Percentiles rank a stretch among this genome's conserved stretches.
phyloP scores from a whole-genome alignment of 192 early-diverging fungal species.

The Mortierella hygrophila region DNA sequence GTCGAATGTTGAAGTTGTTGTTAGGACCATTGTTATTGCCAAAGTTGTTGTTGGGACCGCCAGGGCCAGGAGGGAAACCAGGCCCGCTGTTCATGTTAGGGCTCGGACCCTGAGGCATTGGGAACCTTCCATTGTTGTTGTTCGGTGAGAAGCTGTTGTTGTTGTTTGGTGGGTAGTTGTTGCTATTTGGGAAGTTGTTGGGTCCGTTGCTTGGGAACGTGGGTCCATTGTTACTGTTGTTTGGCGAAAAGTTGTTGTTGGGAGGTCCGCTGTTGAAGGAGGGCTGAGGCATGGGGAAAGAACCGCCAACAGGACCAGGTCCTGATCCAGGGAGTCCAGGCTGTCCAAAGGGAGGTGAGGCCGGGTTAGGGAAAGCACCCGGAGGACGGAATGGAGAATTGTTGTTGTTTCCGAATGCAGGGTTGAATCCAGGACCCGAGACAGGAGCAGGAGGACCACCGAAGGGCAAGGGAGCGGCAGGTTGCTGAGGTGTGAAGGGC shows the following conservation, averaged over 20 bases:
- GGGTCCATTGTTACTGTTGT: constrained; percentile 15
- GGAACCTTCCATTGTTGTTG: constrained; percentile 4
- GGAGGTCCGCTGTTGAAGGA: constrained; percentile 2
- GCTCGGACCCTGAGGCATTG: too few species aligned
- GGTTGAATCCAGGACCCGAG: constrained; percentile 13
- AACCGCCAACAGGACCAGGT: neutral
- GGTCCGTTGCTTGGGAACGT: neutral
- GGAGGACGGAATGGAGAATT: constrained; percentile 27
- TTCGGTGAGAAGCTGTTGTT: constrained; percentile 5
- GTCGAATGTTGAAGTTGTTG: constrained; percentile 14
- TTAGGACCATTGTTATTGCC: constrained; percentile 6
- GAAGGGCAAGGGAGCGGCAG: constrained; percentile 4
- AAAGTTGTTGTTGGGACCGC: constrained; percentile 14
- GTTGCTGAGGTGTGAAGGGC: neutral
- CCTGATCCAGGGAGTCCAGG: constrained; percentile 15
- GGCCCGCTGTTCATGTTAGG: constrained; percentile 23
- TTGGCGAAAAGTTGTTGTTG: constrained; percentile 15
- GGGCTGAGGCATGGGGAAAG: constrained; percentile 29
- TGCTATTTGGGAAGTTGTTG: neutral
- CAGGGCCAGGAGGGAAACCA: constrained; percentile 20
- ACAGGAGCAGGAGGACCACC: constrained; percentile 8
- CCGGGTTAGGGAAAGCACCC: constrained; percentile 13
- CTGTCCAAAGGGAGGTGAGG: constrained; percentile 25
- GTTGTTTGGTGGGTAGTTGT: constrained; percentile 21
- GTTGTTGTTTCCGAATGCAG: constrained; percentile 13